Evolutionary conservation across 495 filamentous ascomycete species (phyloP).

Genomic region (Penicillium cinerascens): DNA sequence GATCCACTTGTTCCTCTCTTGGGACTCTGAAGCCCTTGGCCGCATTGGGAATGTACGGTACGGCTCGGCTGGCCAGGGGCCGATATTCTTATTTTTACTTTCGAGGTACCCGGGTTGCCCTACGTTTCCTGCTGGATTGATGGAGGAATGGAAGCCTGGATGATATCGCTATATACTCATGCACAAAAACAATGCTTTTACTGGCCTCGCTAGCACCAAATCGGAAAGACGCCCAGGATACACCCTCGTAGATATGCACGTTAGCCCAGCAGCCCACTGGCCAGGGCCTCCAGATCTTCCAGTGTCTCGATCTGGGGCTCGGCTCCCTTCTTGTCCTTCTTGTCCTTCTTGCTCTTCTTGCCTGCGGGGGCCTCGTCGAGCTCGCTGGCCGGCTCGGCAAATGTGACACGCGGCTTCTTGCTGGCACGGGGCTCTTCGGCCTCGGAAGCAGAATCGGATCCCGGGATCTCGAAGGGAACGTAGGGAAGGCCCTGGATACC

Average conservation of each 20-base stretch:
- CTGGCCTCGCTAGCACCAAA: constrained; percentile 14
- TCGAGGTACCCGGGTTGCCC: too few species aligned
- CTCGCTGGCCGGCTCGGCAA: constrained; percentile 34
- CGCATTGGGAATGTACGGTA: background rate
- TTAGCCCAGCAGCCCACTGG: constrained; percentile 70
- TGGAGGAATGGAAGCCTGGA: background rate
- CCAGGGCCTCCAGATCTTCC: constrained; percentile 86
- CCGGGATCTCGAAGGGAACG: constrained; percentile 29
- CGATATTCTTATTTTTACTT: background rate
- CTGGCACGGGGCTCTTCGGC: constrained; percentile 31
- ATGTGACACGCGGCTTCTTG: constrained; percentile 45
- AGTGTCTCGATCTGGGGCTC: constrained; percentile 70
- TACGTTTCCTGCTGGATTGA: background rate
- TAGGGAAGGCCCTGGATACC: constrained; percentile 44
- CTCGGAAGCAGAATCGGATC: constrained; percentile 30
- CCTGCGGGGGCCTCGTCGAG: constrained; percentile 43
- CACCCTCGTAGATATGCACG: constrained; percentile 8
- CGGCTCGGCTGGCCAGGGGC: background rate
- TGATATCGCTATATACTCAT: constrained; percentile 8
- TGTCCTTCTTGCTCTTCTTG: constrained; percentile 41
- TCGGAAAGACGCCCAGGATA: constrained; percentile 8
- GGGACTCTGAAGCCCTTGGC: background rate
- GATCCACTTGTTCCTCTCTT: constrained; percentile 6
- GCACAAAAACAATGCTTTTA: constrained; percentile 19
- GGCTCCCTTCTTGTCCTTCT: constrained; percentile 27